phyloP scores from a whole-genome alignment of 257 asterid genomes.

The Fraxinus americana region DNA sequence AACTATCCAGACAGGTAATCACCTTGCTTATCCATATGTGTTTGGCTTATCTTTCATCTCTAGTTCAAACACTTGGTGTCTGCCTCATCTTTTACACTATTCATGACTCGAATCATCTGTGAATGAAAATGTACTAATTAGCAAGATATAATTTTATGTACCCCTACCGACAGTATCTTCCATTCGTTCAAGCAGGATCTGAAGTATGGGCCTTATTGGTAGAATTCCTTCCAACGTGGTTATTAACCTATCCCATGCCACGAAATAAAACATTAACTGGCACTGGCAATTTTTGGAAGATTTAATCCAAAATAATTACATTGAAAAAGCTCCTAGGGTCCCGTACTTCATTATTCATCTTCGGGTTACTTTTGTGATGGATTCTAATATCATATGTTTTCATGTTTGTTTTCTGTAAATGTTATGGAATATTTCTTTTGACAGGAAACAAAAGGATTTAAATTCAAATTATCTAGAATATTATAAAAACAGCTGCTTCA shows the following conservation, averaged over 20 bases:
- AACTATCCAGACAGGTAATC: constrained; percentile 56
- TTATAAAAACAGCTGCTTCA: not conserved
- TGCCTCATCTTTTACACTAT: not conserved
- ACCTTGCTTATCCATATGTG: constrained; percentile 3
- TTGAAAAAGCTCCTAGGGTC: not conserved
- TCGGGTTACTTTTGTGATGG: not conserved
- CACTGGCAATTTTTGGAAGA: not conserved
- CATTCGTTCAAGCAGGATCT: not conserved
- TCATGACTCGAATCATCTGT: not conserved
- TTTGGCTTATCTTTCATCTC: constrained; percentile 8
- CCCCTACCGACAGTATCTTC: not conserved
- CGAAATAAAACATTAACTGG: not conserved
- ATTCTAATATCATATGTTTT: not conserved
- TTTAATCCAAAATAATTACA: not conserved
- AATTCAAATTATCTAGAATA: not conserved
- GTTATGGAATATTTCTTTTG: not conserved
- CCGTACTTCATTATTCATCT: not conserved
- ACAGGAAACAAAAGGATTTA: not conserved
- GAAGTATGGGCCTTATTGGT: not conserved
- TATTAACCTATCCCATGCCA: not conserved
- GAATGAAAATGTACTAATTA: not conserved
- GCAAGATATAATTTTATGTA: not conserved
- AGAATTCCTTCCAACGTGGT: not conserved
- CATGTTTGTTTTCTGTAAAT: not conserved
- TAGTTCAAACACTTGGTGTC: not conserved